Percentiles rank a stretch among this genome's conserved stretches.
Conservation (phyloP, 805 yeast species). For the Alloascoidea hylecoeti region DNA sequence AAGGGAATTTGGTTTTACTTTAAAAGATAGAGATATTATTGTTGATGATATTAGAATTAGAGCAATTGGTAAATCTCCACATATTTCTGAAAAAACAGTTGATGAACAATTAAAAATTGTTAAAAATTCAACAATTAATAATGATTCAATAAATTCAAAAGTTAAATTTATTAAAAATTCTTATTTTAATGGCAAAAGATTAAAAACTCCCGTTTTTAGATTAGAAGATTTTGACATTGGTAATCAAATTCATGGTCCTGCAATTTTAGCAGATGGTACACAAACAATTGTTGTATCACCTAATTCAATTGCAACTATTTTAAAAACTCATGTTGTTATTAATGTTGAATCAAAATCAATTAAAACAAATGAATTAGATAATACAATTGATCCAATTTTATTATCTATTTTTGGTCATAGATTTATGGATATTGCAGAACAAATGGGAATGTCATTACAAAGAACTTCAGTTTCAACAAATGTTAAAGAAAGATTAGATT, state of each 20-base stretch:
- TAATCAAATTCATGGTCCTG: conserved; percentile 48
- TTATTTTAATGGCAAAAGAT: conserved; percentile 39
- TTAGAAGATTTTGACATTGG: conserved; percentile 43
- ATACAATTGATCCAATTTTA: conserved; percentile 48
- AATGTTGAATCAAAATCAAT: conserved; percentile 11
- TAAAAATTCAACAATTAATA: neutral
- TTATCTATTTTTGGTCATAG: conserved; percentile 71
- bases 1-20: conserved; percentile 62
- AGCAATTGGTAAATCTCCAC: conserved; percentile 48
- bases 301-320: conserved; percentile 34
- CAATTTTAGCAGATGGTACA: conserved; percentile 65
- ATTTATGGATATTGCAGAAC: conserved; percentile 86
- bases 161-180: conserved; percentile 27
- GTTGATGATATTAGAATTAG: conserved; percentile 68
- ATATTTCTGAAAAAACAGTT: conserved; percentile 24
- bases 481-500: conserved; percentile 73
- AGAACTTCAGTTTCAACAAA: conserved; percentile 74
- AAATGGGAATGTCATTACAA: conserved; percentile 71
- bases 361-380: conserved; percentile 13
- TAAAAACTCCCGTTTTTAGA: conserved; percentile 37
- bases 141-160: neutral
- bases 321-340: conserved; percentile 50
- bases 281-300: conserved; percentile 72
- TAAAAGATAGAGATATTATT: conserved; percentile 38
- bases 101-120: conserved; percentile 34